Percentiles rank a stretch among this genome's conserved stretches.
These are phyloP conservation scores for Quercus ilex DNA, from an alignment of 306 rosid genomes.

Conservation along the genomic window DNA sequence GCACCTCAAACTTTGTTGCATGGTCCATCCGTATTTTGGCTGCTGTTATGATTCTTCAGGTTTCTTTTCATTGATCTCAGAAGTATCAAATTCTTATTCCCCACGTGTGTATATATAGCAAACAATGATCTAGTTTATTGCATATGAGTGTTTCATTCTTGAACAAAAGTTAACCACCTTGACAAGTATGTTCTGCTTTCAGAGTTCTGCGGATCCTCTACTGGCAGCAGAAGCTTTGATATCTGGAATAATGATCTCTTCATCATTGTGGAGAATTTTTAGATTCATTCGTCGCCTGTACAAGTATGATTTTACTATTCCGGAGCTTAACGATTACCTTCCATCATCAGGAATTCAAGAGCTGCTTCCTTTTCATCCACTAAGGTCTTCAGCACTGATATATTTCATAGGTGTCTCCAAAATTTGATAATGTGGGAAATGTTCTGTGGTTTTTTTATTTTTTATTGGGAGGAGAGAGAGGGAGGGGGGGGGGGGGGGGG, in stretches of 20 bases:
- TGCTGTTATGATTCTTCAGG: conserved; percentile 70
- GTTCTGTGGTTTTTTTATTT: neutral
- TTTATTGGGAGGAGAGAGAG: too few species aligned
- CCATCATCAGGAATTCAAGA: conserved; percentile 1
- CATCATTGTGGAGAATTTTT: conserved; percentile 41
- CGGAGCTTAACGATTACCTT: conserved; percentile 12
- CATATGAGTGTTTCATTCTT: conserved; percentile 12
- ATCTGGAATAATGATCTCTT: conserved; percentile 47
- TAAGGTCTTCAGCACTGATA: neutral
- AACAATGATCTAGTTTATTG: neutral
- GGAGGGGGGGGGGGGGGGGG: too few species aligned
- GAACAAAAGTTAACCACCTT: conserved; percentile 13
- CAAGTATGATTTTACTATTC: conserved; percentile 42
- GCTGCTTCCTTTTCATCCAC: conserved; percentile 12
- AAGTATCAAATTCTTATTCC: neutral
- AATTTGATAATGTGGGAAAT: neutral
- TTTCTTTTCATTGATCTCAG: conserved; percentile 14
- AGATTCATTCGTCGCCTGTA: conserved; percentile 51
- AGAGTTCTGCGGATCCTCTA: conserved; percentile 81
- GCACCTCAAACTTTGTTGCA: conserved; percentile 70
- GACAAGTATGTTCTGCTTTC: conserved; percentile 30
- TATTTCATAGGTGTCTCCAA: neutral
- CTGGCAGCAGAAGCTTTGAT: conserved; percentile 57
- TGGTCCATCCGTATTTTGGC: conserved; percentile 80
- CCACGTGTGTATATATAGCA: neutral